A percentile compares a stretch with the other conserved stretches of the same genome.
Conservation (phyloP, 1,139 yeast genomes). For the Candida labiduridarum region DNA sequence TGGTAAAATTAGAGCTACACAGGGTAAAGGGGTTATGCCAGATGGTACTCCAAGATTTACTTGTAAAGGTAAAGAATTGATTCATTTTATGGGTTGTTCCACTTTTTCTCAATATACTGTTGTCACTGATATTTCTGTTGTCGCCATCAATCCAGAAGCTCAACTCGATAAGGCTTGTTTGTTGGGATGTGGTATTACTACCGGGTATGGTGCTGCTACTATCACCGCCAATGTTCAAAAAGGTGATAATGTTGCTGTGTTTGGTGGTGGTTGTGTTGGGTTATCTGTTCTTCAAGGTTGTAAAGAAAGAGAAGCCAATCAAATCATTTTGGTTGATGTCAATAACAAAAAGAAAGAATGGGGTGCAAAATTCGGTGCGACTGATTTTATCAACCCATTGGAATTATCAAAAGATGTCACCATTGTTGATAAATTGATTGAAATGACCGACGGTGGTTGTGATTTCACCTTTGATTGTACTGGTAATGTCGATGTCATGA, state of each 20-base stretch:
- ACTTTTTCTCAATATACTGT: slow-evolving; percentile 97
- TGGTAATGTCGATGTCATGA: slow-evolving; percentile 93
- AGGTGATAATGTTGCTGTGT: slow-evolving; percentile 94
- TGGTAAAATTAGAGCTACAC: slow-evolving; percentile 76
- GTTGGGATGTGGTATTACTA: slow-evolving; percentile 97
- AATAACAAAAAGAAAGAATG: slow-evolving; percentile 82
- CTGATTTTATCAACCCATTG: slow-evolving; percentile 87
- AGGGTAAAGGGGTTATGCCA: slow-evolving; percentile 52
- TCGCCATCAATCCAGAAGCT: slow-evolving; percentile 83
- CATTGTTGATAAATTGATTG: slow-evolving; percentile 82
- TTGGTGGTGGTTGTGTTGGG: slow-evolving; percentile 98
- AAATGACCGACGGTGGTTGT: slow-evolving; percentile 94
- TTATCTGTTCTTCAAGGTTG: slow-evolving; percentile 97
- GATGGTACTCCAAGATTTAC: slow-evolving; percentile 92
- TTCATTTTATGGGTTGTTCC: slow-evolving; percentile 97
- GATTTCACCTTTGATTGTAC: slow-evolving; percentile 98
- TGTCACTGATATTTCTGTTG: slow-evolving; percentile 96
- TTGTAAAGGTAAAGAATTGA: slow-evolving; percentile 77
- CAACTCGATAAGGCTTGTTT: slow-evolving; percentile 86
- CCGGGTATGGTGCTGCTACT: slow-evolving; percentile 97
- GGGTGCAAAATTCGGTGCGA: slow-evolving; percentile 92
- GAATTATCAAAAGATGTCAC: slow-evolving; percentile 71
- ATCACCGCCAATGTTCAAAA: slow-evolving; percentile 89
- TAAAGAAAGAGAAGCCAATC: slow-evolving; percentile 72
- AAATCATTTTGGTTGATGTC: slow-evolving; percentile 85